phyloP scores from a whole-genome alignment of 495 filamentous ascomycete genomes.

The Penicillium waksmanii region DNA sequence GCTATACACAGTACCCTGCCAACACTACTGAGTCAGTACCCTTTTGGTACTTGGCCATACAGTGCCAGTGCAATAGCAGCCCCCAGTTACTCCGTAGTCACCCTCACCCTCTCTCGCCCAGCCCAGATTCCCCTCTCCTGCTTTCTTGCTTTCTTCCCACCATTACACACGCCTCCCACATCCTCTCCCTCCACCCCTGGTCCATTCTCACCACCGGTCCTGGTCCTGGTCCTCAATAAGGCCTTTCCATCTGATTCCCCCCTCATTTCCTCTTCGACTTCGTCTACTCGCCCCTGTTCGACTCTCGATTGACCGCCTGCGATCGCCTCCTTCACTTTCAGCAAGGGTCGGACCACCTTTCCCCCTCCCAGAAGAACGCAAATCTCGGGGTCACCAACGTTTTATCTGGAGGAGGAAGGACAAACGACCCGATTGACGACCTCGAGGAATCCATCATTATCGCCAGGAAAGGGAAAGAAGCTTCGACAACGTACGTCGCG shows the following conservation, averaged over 20 bases:
- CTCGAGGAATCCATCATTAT: background rate
- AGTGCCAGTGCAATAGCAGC: background rate
- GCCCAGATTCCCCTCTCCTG: constrained; percentile 1
- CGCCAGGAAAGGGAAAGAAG: background rate
- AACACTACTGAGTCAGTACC: background rate
- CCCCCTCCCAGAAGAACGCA: background rate
- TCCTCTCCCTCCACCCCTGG: background rate
- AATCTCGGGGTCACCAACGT: background rate
- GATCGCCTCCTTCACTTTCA: constrained; percentile 11
- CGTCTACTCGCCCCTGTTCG: constrained; percentile 5
- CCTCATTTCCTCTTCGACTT: constrained; percentile 13
- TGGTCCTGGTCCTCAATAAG: background rate
- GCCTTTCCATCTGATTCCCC: constrained; percentile 11
- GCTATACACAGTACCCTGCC: background rate
- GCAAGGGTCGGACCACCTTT: constrained; percentile 11
- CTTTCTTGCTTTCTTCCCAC: background rate
- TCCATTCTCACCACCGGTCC: background rate
- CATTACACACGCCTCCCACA: background rate
- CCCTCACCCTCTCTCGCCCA: background rate
- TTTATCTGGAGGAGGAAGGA: constrained; percentile 4
- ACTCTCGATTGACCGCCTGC: constrained; percentile 22
- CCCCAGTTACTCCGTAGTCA: constrained; percentile 1
- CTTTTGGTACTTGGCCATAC: background rate
- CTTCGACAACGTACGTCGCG: constrained; percentile 18
- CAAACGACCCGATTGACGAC: background rate